Evolutionary conservation across 2,329 filamentous ascomycete species (phyloP), one percentile per base, ranked within the genome.

Genomic region (Echinosphaeria canescens): DNA sequence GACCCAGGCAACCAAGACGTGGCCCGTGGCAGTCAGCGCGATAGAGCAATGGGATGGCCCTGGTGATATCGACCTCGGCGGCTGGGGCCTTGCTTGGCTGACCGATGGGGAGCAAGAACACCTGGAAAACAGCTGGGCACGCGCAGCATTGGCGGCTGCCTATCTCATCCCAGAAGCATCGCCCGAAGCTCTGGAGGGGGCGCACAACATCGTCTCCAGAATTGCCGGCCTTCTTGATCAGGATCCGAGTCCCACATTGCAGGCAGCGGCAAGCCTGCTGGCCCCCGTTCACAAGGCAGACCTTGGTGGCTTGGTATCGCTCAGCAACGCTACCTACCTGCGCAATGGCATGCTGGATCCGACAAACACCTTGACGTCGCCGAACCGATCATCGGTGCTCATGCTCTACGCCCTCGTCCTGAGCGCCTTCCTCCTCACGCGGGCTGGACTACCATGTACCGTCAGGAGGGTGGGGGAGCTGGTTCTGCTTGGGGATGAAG

Each of bases 41-140:
- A 51, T 82, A 18, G 61, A 70, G 32, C 62, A 75, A 34, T 85
- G 76, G 76, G 66, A 73, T 37, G 78, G 76, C 0, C 74, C 75
- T 1, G 53, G 53, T 5, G 76, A 84, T 39, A 57, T 74, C 25
- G 72, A 82, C 35, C 43, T 80, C 4, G 73, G 70, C 4, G 63
- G 61, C 10, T 64, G 59, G 35, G 57, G 59, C 6, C 53, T 52
- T 3, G 45, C 56, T 25, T 66, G 65, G 49, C 43, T 80, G 26
- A 58, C 62, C 25, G 68, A 76, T 25, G 53, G 63, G 3, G 55
- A 66, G 24, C 62, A 68, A 35, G 50, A 55, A 18, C 59, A 65
- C 33, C 51, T 82, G 4, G 60, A 72, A 36, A 49, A 53, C 20
- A 59, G 63, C 25, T 84, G 80, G 42, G 69, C 68, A 23, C 69